Evolutionary conservation across 257 asterid genomes (phyloP), one percentile per base, ranked within the genome.

Genomic region (Solanum boliviense): DNA sequence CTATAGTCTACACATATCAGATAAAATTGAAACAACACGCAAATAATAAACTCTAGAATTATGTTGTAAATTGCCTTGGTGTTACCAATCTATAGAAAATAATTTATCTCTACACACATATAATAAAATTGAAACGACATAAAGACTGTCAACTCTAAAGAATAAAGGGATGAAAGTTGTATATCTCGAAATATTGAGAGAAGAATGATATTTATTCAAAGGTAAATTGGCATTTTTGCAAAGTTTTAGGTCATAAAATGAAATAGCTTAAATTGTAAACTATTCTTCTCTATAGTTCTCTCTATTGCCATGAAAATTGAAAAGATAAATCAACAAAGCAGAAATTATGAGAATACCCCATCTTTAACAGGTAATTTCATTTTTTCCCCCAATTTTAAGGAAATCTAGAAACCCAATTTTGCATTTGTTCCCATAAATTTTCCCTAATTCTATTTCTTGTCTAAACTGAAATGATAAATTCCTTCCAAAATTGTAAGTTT

Each of bases 401-500:
- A 5, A 73, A 73, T 79, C 39, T 1, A 72, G 23, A 31, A 39
- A 18, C 32, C 6, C 10, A 15, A 31, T 86, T 46, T 86, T 86
- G 88, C 88, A 62, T 86, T 73, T 34, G 38, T 48, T 86, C 85
- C 88, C 85, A 86, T 31, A 29, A 73, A 32, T 48, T 86, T 73
- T 35, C 52, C 70, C 84, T 31, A 73, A 73, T 73, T 73, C 13
- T 15, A 86, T 86, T 86, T 46, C 41, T 35, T 20, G 74, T 46
- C 88, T 86, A 36, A 11, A 35, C 31, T 74, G 52, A 35, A 6
- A 10, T 74, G 31, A 36, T 74, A 25, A 72, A 36, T 36, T 36
- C 29, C 46, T 38, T 35, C 82, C 10, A 73, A 73, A 73, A 73
- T 73, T 73, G 18, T 21, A 32, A 71, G 25, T 72, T 72, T 58